Percentiles rank a stretch among this genome's conserved stretches.
Evolutionary conservation across 176 grass and related monocot genomes (phyloP).

Genomic region (Microstegium vimineum): DNA sequence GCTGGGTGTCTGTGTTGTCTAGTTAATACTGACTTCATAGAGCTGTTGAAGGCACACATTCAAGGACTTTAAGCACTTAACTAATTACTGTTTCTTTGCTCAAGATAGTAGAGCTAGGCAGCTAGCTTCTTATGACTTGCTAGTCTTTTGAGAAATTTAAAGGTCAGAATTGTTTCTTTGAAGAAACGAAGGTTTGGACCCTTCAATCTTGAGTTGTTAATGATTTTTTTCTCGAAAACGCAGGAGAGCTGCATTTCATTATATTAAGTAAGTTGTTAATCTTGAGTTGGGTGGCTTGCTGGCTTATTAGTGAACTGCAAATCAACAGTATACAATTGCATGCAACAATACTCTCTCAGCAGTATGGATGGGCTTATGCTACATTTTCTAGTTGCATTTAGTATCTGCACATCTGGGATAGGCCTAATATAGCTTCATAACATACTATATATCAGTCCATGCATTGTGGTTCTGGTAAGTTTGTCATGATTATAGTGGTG

Average conservation of each 20-base stretch:
- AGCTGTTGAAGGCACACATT: background rate
- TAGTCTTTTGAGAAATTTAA: background rate
- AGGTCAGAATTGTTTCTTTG: background rate
- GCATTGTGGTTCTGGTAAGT: background rate
- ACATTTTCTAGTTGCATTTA: slow-evolving; percentile 2
- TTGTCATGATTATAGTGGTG: background rate
- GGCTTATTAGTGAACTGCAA: background rate
- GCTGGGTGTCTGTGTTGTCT: background rate
- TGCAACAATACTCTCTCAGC: background rate
- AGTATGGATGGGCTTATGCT: background rate
- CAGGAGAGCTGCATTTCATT: too few species aligned
- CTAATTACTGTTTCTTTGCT: slow-evolving; percentile 2
- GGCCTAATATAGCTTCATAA: background rate
- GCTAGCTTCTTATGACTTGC: background rate
- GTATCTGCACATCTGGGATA: background rate
- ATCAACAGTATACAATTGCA: background rate
- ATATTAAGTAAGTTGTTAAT: too few species aligned
- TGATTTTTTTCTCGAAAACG: too few species aligned
- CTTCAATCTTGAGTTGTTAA: background rate
- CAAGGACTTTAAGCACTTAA: background rate
- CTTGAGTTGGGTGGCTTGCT: background rate
- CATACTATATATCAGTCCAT: background rate
- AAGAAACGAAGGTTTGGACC: background rate
- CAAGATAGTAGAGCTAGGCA: background rate
- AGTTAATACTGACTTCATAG: background rate